phyloP scores from a whole-genome alignment of 208 protist genomes.

The Leishmania tropica region DNA sequence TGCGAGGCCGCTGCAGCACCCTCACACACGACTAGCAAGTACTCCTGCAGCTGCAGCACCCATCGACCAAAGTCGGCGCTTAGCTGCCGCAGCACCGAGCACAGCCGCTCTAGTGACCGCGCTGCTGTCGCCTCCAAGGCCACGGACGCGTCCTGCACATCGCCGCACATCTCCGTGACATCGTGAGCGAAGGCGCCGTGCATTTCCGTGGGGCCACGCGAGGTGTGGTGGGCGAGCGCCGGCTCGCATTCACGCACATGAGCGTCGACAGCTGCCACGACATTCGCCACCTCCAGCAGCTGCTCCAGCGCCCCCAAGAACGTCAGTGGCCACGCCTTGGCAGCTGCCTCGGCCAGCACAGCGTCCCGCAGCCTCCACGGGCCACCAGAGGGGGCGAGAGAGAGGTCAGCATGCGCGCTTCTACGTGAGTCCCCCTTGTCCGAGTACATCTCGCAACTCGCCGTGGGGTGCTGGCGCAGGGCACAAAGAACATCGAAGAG shows the following conservation, averaged over 20 bases:
- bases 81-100: slow-evolving; percentile 32
- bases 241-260: not conserved
- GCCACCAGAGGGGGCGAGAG: not conserved
- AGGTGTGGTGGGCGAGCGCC: not conserved
- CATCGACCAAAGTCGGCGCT: slow-evolving; percentile 43
- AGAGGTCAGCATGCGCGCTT: not conserved
- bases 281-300: slow-evolving; percentile 40
- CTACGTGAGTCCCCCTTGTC: not conserved
- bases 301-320: slow-evolving; percentile 25
- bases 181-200: not conserved
- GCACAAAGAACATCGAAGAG: slow-evolving; percentile 74
- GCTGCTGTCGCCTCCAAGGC: slow-evolving; percentile 40
- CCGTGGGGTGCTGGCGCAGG: slow-evolving; percentile 45
- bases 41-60: slow-evolving; percentile 52
- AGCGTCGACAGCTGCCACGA: slow-evolving; percentile 35
- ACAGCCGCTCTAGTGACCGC: slow-evolving; percentile 42
- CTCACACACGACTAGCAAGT: slow-evolving; percentile 9
- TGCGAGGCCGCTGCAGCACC: not conserved
- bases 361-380: slow-evolving; percentile 29
- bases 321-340: slow-evolving; percentile 11
- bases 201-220: not conserved
- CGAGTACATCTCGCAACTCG: slow-evolving; percentile 29
- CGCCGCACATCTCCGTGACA: not conserved
- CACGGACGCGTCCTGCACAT: slow-evolving; percentile 9
- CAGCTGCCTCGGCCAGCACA: slow-evolving; percentile 13